A percentile compares a stretch with the other conserved stretches of the same genome.
Conservation (phyloP, 2,329 filamentous ascomycete genomes). For the Akanthomyces muscarius region DNA sequence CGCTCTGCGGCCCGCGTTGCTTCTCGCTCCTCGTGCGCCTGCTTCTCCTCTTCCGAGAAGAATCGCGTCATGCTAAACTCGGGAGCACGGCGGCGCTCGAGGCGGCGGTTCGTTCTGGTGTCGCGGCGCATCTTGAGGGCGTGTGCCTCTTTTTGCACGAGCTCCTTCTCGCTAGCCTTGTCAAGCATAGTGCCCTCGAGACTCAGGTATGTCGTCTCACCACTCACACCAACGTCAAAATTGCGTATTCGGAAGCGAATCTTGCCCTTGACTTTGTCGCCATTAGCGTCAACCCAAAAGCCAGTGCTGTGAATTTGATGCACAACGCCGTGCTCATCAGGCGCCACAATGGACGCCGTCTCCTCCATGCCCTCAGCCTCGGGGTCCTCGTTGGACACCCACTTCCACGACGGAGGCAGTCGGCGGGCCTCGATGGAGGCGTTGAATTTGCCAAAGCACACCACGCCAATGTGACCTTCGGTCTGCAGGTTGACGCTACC, state of each 20-base stretch:
- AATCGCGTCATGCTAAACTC: conserved; percentile 58
- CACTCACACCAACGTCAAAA: conserved; percentile 74
- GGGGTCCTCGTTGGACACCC: conserved; percentile 56
- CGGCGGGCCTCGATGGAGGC: conserved; percentile 75
- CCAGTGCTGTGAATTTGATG: conserved; percentile 55
- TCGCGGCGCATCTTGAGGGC: conserved; percentile 33
- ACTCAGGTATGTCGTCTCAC: conserved; percentile 73
- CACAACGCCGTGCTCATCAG: conserved; percentile 50
- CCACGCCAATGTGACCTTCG: conserved; percentile 81
- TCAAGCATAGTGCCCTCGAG: conserved; percentile 84
- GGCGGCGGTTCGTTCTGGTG: conserved; percentile 30
- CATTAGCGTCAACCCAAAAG: conserved; percentile 71
- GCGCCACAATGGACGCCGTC: conserved; percentile 37
- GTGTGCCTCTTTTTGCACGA: conserved; percentile 45
- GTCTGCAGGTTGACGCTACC: conserved; percentile 83
- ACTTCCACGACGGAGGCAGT: conserved; percentile 75
- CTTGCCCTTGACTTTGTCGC: conserved; percentile 65
- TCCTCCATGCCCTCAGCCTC: conserved; percentile 40
- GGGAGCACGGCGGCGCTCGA: conserved; percentile 38
- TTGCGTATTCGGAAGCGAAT: conserved; percentile 77
- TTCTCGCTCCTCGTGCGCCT: conserved; percentile 32
- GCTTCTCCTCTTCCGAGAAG: conserved; percentile 42
- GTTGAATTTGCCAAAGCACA: conserved; percentile 90
- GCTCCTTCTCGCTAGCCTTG: conserved; percentile 59
- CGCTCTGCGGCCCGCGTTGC: conserved; percentile 5